phyloP scores from a whole-genome alignment of 2,329 filamentous ascomycete genomes.

The Aspergillus brunneoviolaceus region DNA sequence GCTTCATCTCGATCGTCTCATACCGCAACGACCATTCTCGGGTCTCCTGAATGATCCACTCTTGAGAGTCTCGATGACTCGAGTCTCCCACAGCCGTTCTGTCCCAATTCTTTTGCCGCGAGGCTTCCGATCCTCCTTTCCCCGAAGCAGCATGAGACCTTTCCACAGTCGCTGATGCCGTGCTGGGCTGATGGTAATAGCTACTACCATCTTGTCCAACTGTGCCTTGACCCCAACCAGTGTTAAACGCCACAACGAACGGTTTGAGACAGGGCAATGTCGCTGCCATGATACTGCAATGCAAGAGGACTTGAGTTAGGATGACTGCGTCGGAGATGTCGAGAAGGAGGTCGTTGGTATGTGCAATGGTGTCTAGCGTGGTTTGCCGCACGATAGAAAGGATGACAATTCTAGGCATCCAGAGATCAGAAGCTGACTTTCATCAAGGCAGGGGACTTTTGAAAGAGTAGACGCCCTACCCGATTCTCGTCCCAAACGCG shows the following conservation, averaged over 20 bases:
- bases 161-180: background rate
- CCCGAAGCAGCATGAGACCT: background rate
- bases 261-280: conserved; percentile 45
- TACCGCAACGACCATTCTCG: conserved; percentile 1
- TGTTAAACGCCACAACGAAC: conserved; percentile 44
- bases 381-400: conserved; percentile 37
- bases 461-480: conserved; percentile 4
- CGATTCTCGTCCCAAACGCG: conserved; percentile 17
- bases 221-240: conserved; percentile 32
- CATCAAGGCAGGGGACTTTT: no score
- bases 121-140: background rate
- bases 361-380: conserved; percentile 28
- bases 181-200: conserved; percentile 2
- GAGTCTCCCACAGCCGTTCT: accelerated
- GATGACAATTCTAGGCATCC: conserved; percentile 18
- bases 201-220: background rate
- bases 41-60: conserved; percentile 2
- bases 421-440: background rate
- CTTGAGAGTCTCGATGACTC: background rate
- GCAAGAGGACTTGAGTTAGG: conserved; percentile 40
- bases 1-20: conserved; percentile 4
- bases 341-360: conserved; percentile 29
- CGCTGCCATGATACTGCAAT: conserved; percentile 43
- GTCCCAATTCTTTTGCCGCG: background rate
- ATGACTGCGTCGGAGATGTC: conserved; percentile 34